Base-by-base conservation (phyloP, 306 rosid genomes). In the Boehmeria nivea region DNA sequence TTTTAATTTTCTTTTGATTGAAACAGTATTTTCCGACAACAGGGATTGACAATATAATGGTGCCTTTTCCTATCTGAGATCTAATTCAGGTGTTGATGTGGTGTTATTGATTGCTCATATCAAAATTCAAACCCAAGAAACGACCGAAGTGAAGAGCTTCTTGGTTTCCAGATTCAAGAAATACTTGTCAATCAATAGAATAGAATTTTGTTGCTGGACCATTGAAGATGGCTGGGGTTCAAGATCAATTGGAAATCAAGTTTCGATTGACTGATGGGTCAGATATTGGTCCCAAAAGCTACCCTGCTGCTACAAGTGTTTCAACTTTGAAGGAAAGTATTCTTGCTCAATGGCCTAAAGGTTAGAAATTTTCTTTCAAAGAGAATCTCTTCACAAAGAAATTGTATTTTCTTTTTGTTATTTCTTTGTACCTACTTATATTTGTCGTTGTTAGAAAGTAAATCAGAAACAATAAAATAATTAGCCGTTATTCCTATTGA, bases 271-370 rank as follows among this genome's bases (percentile, higher is more conserved):
- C 76, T 23, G 97, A 88, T 74, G 97, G 91, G 57, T 76, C 95
- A 0, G 91, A 85, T 83, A 88, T 88, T 43, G 95, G 97, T 63
- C 97, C 97, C 46, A 76, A 66, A 71, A 78, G 72, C 43, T 88
- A 74, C 78, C 74, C 95, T 65, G 66, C 84, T 69, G 88, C 95
- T 45, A 81, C 91, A 60, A 88, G 70, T 67, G 78, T 88, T 66
- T 78, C 79, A 46, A 76, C 76, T 37, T 67, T 88, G 79, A 88
- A 88, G 67, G 91, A 88, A 78, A 82, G 75, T 56, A 64, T 88
- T 72, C 83, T 88, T 72, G 75, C 88, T 22, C 91, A 85, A 45
- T 88, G 97, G 97, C 97, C 97, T 60, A 83, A 83, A 83, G 97
- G 97, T 88, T 72, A 54, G 68, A 60, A 40, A 54, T 49, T 60